Evolutionary conservation across 139 green algal genomes (phyloP).

Genomic region (Tetradesmus obliquus): DNA sequence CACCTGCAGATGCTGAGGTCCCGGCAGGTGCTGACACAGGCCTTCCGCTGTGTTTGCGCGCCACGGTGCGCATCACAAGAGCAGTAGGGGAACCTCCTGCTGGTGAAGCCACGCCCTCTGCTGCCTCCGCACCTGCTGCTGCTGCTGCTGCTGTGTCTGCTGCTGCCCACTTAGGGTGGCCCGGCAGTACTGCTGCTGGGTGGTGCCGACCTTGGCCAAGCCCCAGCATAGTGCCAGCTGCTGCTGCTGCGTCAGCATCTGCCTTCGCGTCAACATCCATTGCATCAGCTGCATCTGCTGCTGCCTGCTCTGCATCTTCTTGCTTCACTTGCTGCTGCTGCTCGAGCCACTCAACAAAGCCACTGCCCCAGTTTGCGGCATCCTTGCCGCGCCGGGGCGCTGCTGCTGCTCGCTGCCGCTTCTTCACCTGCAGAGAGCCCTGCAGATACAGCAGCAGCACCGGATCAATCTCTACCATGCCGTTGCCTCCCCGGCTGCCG

Average conservation of each 20-base stretch:
- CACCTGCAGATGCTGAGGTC: not conserved
- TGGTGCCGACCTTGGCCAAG: slow-evolving; percentile 11
- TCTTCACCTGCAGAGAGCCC: slow-evolving; percentile 39
- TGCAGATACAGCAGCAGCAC: slow-evolving; percentile 44
- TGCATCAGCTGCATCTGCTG: not conserved
- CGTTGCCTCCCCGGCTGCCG: not conserved
- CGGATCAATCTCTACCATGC: slow-evolving; percentile 45
- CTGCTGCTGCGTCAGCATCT: not conserved
- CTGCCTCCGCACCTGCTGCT: slow-evolving; percentile 13
- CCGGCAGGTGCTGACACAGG: not conserved
- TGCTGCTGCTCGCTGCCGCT: slow-evolving; percentile 4
- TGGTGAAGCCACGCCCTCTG: not conserved
- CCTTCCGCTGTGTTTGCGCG: slow-evolving; percentile 5
- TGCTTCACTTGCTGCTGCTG: slow-evolving; percentile 9
- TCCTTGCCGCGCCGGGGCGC: not conserved
- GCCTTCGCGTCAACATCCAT: not conserved
- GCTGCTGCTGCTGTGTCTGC: not conserved
- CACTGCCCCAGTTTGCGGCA: not conserved
- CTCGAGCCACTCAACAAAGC: slow-evolving; percentile 15
- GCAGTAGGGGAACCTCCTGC: not conserved
- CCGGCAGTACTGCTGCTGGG: slow-evolving; percentile 30
- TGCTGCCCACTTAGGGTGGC: slow-evolving; percentile 32
- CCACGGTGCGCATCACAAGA: slow-evolving; percentile 9
- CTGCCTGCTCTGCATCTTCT: not conserved
- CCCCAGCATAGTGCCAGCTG: not conserved